A percentile compares a stretch with the other conserved stretches of the same genome.
Conservation (phyloP, 306 rosid species). For the Corylus americana region DNA sequence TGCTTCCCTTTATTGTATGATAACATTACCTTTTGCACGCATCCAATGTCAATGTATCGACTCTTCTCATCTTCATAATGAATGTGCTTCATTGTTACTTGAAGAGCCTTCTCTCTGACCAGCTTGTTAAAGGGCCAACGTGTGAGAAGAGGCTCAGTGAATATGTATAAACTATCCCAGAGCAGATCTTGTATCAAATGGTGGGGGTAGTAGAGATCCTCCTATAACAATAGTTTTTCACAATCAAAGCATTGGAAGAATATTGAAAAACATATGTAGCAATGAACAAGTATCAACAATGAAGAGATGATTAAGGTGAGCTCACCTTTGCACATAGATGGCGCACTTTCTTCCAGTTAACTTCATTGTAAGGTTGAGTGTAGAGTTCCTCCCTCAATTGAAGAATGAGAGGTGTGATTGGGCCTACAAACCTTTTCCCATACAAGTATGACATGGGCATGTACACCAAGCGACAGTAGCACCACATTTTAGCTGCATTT, state of each 20-base stretch:
- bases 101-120: slow-evolving; percentile 55
- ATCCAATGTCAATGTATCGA: slow-evolving; percentile 62
- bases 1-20: not conserved
- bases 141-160: slow-evolving; percentile 58
- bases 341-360: slow-evolving; percentile 63
- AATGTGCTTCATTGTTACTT: slow-evolving; percentile 68
- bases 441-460: slow-evolving; percentile 81
- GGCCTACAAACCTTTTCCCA: slow-evolving; percentile 69
- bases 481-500: slow-evolving; percentile 78
- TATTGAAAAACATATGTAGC: no score
- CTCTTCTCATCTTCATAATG: slow-evolving; percentile 78
- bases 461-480: slow-evolving; percentile 71
- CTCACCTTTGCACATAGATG: slow-evolving; percentile 60
- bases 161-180: slow-evolving; percentile 67
- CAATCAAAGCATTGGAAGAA: not conserved
- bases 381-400: slow-evolving; percentile 57
- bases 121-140: slow-evolving; percentile 71
- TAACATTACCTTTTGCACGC: slow-evolving; percentile 57
- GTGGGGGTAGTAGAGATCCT: slow-evolving; percentile 64
- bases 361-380: slow-evolving; percentile 46
- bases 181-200: slow-evolving; percentile 59
- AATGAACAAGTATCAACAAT: no score
- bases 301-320: no score
- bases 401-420: slow-evolving; percentile 68
- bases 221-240: slow-evolving; percentile 32